Base-by-base conservation (phyloP, 495 filamentous ascomycete genomes). In the Sabuloglossum arenarium region DNA sequence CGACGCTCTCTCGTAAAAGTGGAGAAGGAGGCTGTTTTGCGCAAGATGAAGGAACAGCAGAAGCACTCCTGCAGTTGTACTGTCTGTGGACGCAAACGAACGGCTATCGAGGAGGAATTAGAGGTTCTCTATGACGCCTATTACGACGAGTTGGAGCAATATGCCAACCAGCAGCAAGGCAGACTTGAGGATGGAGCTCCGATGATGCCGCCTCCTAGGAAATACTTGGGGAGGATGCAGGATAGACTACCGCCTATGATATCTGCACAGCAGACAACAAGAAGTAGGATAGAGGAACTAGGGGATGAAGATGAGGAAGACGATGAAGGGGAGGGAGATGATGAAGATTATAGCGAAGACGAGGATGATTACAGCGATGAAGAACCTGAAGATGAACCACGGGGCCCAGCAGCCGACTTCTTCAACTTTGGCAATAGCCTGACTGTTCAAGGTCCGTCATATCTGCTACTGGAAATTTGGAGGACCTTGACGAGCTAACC, bases 11-110 rank as follows among this genome's bases (percentile, higher is more conserved):
- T 99, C 39, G 89, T 99, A 59, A 95, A 94, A 67, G 88, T 99
- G 11, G 91, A 99, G 69, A 99, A 99, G 66, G 88, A 97, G 69
- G 91, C 93, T 6, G 91, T 99, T 0, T 69, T 99, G 54, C 85
- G 85, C 61, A 99, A 99, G 71, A 99, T 99, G 91, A 98, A 99
- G 71, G 93, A 99, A 67, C 91, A 99, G 69, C 91, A 99, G 67
- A 97, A 96, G 68, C 91, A 97, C 65, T 97, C 91, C 3, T 99
- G 91, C 70, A 95, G 88, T 64, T 99, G 91, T 63, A 94, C 86
- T 6, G 89, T 97, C 39, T 99, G 91, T 71, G 91, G 91, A 53
- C 79, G 91, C 60, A 99, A 97, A 69, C 79, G 91, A 47, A 95
- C 85, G 8, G 91, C 91, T 9, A 99, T 99, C 62, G 91, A 99